These are phyloP conservation scores for Phytophthora pinifolia DNA, from an alignment of 352 stramenopile genomes.

Conservation along the genomic window DNA sequence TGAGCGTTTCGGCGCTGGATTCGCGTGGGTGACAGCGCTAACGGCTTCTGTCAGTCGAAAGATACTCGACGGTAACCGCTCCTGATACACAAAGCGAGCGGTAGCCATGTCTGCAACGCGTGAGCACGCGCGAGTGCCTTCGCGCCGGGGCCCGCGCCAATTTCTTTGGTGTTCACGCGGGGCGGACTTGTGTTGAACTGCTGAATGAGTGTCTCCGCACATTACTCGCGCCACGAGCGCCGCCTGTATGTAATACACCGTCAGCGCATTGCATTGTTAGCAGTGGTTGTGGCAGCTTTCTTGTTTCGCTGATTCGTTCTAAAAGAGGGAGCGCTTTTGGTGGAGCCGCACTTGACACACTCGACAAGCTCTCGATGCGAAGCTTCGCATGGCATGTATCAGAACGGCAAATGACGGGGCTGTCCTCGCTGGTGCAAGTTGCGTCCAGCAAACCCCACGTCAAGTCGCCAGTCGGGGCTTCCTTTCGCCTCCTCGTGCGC, in stretches of 20 bases:
- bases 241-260: constrained; percentile 26
- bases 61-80: constrained; percentile 14
- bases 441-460: constrained; percentile 19
- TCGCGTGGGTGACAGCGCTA: constrained; percentile 16
- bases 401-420: constrained; percentile 16
- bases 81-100: constrained; percentile 7
- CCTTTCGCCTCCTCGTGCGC: constrained; percentile 1
- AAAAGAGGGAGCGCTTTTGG: background rate
- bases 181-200: constrained; percentile 17
- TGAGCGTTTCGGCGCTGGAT: constrained; percentile 11
- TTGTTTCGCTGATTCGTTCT: constrained; percentile 7
- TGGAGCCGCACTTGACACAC: background rate
- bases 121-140: background rate
- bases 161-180: constrained; percentile 26
- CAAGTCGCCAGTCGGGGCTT: constrained; percentile 17
- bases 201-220: too few relatives aligned
- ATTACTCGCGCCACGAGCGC: too few relatives aligned
- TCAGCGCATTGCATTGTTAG: constrained; percentile 20
- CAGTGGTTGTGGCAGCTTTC: background rate
- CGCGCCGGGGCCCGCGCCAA: constrained; percentile 1
- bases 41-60: constrained; percentile 23
- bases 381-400: constrained; percentile 18
- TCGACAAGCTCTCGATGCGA: too few relatives aligned
- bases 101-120: constrained; percentile 25
- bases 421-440: constrained; percentile 23